phyloP scores from a whole-genome alignment of 164 flowering plant genomes.

The Nymphaea colorata region DNA sequence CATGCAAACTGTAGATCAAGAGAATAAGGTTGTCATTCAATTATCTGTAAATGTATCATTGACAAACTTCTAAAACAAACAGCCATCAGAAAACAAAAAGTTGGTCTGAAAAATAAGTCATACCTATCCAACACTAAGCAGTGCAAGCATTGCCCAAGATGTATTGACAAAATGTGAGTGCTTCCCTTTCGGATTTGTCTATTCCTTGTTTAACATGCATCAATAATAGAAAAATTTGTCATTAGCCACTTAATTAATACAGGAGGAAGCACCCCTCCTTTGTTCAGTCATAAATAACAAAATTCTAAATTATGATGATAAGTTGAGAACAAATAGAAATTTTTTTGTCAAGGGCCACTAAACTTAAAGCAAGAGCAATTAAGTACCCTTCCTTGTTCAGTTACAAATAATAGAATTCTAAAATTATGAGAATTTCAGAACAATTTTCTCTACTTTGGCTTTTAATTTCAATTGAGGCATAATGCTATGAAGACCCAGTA shows the following conservation, averaged over 20 bases:
- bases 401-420: no score
- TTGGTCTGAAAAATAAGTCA: background rate
- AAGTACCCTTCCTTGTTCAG: no score
- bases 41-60: background rate
- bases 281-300: no score
- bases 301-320: no score
- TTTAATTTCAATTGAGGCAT: no score
- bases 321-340: no score
- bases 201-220: slow-evolving; percentile 17
- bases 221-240: background rate
- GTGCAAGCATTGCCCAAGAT: slow-evolving; percentile 47
- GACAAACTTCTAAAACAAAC: background rate
- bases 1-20: background rate
- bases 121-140: slow-evolving; percentile 44
- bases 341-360: no score
- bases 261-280: background rate
- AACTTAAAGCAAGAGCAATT: no score
- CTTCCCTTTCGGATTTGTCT: slow-evolving; percentile 29
- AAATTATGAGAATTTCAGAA: no score
- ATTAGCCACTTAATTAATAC: background rate
- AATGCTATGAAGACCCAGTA: no score
- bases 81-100: background rate
- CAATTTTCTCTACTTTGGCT: no score
- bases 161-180: slow-evolving; percentile 46
- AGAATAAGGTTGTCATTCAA: background rate